These are phyloP conservation scores for Microcyclospora pomicola DNA, from an alignment of 2,329 filamentous ascomycete species.

Conservation along the genomic window DNA sequence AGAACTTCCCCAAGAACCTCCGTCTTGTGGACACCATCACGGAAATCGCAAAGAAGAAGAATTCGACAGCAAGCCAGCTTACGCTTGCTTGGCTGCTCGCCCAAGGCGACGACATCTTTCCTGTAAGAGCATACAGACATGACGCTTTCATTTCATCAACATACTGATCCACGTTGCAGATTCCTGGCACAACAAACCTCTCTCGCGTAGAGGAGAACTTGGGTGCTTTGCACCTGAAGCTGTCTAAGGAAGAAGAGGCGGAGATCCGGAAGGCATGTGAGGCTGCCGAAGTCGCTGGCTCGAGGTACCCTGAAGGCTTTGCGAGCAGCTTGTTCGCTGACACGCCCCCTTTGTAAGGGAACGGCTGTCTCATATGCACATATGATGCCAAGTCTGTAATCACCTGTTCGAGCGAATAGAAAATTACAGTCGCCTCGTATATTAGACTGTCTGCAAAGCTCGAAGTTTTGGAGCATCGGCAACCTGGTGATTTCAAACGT, in stretches of 20 bases:
- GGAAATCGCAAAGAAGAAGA: constrained; percentile 40
- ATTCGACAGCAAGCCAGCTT: constrained; percentile 42
- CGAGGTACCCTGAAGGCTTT: constrained; percentile 27
- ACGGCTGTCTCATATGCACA: too few species aligned
- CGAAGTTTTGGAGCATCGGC: too few species aligned
- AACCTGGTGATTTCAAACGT: too few species aligned
- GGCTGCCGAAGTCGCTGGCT: constrained; percentile 22
- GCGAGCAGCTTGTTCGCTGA: constrained; percentile 25
- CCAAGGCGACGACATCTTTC: constrained; percentile 44
- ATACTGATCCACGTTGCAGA: constrained; percentile 3
- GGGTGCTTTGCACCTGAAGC: constrained; percentile 22
- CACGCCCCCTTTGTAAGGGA: constrained; percentile 20
- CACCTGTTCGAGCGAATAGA: too few species aligned
- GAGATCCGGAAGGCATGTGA: constrained; percentile 25
- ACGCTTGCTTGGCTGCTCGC: constrained; percentile 50
- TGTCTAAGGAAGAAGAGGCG: constrained; percentile 24
- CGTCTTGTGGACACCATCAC: constrained; percentile 38
- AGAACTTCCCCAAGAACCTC: constrained; percentile 44
- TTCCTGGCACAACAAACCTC: constrained; percentile 38
- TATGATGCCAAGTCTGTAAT: too few species aligned
- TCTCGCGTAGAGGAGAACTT: constrained; percentile 34
- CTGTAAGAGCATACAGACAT: constrained; percentile 27
- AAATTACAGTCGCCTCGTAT: too few species aligned
- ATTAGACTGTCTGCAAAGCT: too few species aligned
- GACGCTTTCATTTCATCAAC: neutral